Conservation (phyloP, 2,329 filamentous ascomycete genomes). For the Pestalotiopsis sp. region DNA sequence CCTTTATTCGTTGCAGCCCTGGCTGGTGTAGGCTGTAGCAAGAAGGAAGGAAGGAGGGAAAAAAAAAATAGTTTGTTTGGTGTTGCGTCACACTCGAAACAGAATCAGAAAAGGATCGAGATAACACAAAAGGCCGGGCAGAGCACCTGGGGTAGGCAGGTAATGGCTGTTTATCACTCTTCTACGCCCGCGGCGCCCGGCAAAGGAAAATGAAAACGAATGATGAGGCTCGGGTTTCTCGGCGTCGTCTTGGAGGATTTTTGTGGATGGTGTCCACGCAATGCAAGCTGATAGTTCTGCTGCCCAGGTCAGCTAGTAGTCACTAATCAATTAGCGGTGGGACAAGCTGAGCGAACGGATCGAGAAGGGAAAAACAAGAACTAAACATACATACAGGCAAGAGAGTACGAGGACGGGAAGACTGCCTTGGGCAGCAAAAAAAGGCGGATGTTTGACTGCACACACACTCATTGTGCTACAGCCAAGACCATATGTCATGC, state of each 20-base stretch:
- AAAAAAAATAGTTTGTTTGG: background rate
- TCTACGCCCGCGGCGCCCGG: background rate
- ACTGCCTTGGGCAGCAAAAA: background rate
- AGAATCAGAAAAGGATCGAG: background rate
- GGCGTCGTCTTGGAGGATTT: background rate
- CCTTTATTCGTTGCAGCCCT: background rate
- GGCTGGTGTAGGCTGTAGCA: too few species aligned
- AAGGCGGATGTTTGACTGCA: background rate
- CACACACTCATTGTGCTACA: background rate
- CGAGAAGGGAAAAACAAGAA: background rate
- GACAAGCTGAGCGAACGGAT: background rate
- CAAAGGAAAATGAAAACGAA: too few species aligned
- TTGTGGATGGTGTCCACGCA: slow-evolving; percentile 8
- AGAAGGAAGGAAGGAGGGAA: background rate
- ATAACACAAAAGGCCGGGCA: background rate
- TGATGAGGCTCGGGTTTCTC: background rate
- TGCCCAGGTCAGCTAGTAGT: background rate
- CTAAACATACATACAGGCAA: background rate
- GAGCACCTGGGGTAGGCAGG: background rate
- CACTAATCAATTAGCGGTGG: background rate
- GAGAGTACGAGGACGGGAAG: background rate
- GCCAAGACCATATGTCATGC: background rate
- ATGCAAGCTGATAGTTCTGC: background rate
- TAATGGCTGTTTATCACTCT: background rate
- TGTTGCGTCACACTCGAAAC: slow-evolving; percentile 4